phyloP scores from a whole-genome alignment of 306 rosid species.

The Gynostemma pentaphyllum region DNA sequence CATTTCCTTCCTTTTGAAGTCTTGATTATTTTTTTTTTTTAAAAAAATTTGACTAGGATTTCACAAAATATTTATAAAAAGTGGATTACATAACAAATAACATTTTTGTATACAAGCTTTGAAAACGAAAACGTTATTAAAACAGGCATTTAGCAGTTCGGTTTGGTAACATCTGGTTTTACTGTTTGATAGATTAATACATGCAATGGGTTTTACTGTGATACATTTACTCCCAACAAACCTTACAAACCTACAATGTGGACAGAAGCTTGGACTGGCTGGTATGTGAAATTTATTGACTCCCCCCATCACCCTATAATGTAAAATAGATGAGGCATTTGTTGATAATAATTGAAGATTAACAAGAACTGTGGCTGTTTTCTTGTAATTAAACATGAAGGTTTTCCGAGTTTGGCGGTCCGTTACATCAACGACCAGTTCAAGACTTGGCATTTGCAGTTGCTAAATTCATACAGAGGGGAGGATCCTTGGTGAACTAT shows the following conservation, averaged over 20 bases:
- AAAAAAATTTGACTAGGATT: no score
- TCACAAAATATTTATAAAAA: no score
- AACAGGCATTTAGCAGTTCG: no score
- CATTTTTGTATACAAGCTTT: no score
- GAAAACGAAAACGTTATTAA: not conserved
- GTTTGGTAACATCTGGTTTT: not conserved
- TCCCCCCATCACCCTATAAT: no score
- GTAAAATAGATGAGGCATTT: no score
- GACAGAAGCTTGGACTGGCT: conserved; percentile 99
- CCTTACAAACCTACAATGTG: conserved; percentile 85
- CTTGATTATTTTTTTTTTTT: no score
- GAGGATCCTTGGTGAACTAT: conserved; percentile 88
- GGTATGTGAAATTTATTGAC: conserved; percentile 32
- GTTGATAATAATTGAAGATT: no score
- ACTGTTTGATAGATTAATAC: conserved; percentile 61
- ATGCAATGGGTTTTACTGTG: conserved; percentile 93
- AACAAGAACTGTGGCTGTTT: conserved; percentile 7
- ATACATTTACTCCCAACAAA: conserved; percentile 73
- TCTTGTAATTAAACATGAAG: conserved; percentile 27
- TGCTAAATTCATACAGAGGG: conserved; percentile 67
- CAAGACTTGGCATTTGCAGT: conserved; percentile 94
- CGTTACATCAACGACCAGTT: conserved; percentile 75
- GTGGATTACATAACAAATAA: no score
- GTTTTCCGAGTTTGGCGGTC: conserved; percentile 90
- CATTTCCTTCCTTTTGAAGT: no score